Percentiles rank a stretch among this genome's conserved stretches.
Evolutionary conservation across 2,329 filamentous ascomycete genomes (phyloP).

Genomic region (Nothopassalora personata): DNA sequence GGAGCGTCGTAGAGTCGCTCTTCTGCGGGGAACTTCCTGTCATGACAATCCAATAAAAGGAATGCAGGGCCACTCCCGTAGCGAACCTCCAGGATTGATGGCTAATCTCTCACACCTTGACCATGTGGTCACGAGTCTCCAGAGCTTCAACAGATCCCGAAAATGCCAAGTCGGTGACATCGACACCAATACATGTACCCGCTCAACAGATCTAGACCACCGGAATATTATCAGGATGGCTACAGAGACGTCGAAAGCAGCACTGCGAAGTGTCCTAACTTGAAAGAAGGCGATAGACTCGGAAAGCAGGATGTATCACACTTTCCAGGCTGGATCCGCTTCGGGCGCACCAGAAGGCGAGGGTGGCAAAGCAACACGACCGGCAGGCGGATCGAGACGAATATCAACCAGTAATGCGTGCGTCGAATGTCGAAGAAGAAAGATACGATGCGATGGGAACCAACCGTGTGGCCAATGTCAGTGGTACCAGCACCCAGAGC

Average conservation of each 20-base stretch:
- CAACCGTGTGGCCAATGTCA: conserved; percentile 78
- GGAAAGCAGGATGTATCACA: conserved; percentile 39
- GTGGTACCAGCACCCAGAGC: conserved; percentile 72
- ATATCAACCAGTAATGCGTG: conserved; percentile 58
- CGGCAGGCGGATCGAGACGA: conserved; percentile 37
- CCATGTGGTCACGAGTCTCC: neutral
- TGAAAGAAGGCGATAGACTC: neutral
- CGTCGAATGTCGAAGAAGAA: conserved; percentile 71
- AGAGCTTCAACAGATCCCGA: neutral
- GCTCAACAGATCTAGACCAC: neutral
- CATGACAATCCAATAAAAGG: neutral
- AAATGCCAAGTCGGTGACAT: neutral
- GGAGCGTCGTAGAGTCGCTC: neutral
- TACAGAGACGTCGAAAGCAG: neutral
- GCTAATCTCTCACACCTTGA: neutral
- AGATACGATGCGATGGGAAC: conserved; percentile 77
- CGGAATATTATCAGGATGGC: neutral
- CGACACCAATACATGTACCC: neutral
- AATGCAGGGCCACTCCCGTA: neutral
- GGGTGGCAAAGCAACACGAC: conserved; percentile 30
- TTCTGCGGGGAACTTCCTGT: neutral
- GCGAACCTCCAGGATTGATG: neutral
- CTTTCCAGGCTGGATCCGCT: conserved; percentile 36
- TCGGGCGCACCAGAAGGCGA: conserved; percentile 33
- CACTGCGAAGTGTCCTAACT: neutral